Evolutionary conservation across 352 stramenopile genomes (phyloP).

Genomic region (Globisporangium spinosum): DNA sequence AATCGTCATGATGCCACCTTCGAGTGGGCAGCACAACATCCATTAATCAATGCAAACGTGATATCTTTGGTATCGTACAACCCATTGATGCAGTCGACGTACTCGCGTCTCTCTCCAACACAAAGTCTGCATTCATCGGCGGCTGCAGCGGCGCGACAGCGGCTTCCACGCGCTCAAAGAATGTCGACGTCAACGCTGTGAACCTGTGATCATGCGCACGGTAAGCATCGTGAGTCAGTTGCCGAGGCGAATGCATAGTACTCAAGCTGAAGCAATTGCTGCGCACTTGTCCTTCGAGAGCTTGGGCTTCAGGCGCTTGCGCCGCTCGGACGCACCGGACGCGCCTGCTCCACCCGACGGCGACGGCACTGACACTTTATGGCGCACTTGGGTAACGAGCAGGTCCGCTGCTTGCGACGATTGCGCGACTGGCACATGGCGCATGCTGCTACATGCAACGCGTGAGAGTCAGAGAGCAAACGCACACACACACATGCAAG

Average conservation of each 20-base stretch:
- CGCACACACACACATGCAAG: neutral
- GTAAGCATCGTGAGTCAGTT: neutral
- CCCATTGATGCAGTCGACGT: neutral
- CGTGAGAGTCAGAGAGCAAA: neutral
- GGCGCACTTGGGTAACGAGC: conserved; percentile 2
- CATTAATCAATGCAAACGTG: neutral
- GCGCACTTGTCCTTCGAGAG: conserved; percentile 48
- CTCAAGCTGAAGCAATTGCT: neutral
- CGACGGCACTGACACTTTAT: conserved; percentile 40
- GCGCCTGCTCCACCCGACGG: neutral
- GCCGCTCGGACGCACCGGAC: conserved; percentile 15
- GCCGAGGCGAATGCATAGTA: neutral
- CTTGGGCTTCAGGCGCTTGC: conserved; percentile 44
- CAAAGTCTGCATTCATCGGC: conserved; percentile 58
- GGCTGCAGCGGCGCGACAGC: conserved; percentile 59
- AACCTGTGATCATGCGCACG: conserved; percentile 37
- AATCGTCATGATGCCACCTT: conserved; percentile 46
- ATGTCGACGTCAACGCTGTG: conserved; percentile 35
- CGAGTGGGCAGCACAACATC: neutral
- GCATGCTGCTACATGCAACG: neutral
- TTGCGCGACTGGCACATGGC: neutral
- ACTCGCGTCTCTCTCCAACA: conserved; percentile 43
- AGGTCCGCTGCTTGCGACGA: neutral
- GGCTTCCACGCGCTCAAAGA: conserved; percentile 61
- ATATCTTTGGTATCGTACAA: neutral